phyloP scores from a whole-genome alignment of 257 asterid species.

The Cordia subcordata region DNA sequence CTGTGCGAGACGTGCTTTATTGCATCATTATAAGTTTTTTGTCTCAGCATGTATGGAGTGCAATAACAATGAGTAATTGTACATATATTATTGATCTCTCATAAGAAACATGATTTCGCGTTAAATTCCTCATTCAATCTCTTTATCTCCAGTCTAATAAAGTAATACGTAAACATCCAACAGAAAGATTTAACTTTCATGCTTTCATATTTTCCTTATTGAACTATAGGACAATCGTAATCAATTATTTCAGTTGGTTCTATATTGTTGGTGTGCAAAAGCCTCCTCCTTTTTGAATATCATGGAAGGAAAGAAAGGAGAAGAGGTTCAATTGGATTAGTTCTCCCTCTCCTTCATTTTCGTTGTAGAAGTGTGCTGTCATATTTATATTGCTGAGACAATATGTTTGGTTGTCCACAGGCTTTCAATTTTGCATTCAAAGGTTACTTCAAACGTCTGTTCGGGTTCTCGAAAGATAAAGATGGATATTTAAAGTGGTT shows the following conservation, averaged over 20 bases:
- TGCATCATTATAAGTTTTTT: too few species aligned
- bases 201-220: neutral
- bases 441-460: slow-evolving; percentile 68
- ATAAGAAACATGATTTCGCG: too few species aligned
- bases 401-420: slow-evolving; percentile 30
- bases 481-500: slow-evolving; percentile 89
- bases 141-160: too few species aligned
- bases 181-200: too few species aligned
- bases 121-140: too few species aligned
- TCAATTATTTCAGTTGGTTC: neutral
- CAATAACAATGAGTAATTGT: too few species aligned
- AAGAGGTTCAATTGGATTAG: neutral
- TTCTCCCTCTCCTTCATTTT: neutral
- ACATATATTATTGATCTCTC: too few species aligned
- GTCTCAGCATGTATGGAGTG: too few species aligned
- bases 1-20: too few species aligned
- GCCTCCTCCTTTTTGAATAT: too few species aligned
- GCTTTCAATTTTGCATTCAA: slow-evolving; percentile 95
- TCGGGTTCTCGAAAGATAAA: slow-evolving; percentile 78
- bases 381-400: slow-evolving; percentile 2
- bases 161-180: too few species aligned
- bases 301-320: neutral
- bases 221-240: neutral
- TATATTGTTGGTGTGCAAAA: too few species aligned
- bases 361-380: neutral